Base-by-base conservation (phyloP, 139 green algal species). In the Eudorina sp. region DNA sequence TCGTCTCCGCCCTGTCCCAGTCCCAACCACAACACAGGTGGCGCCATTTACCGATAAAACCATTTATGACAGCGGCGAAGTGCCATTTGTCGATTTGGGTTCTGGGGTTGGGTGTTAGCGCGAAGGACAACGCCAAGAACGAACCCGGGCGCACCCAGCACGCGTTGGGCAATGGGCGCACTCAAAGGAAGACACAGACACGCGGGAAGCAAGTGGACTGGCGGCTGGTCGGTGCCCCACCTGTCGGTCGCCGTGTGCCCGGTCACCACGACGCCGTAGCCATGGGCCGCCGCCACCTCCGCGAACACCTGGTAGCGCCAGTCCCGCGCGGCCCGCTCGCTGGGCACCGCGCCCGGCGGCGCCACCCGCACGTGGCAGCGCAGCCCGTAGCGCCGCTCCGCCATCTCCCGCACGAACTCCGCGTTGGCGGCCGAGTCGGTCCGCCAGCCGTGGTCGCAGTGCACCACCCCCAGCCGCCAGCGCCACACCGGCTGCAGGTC, bases 181-280 rank as follows among this genome's bases (percentile, higher is more conserved):
- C n/a, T n/a, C n/a, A n/a, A n/a, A n/a, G n/a, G n/a, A n/a, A n/a
- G n/a, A n/a, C n/a, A n/a, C n/a, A n/a, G n/a, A n/a, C n/a, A n/a
- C n/a, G n/a, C n/a, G n/a, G n/a, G n/a, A n/a, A n/a, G n/a, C n/a
- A n/a, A n/a, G n/a, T n/a, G n/a, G n/a, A n/a, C n/a, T n/a, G n/a
- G n/a, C n/a, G n/a, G n/a, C n/a, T n/a, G n/a, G n/a, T n/a, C n/a
- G n/a, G n/a, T n/a, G n/a, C n/a, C n/a, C 45, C 78, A 85, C 78
- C 78, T 88, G 75, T 94, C 92, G 11, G 73, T 93, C 4, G 88
- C 88, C n/a, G 92, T 94, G 89, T 94, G 92, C 19, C 79, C 90
- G 14, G 86, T 91, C 25, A 85, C 74, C 43, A 90, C 64, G 5
- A 64, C 25, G 21, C 55, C 70, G 79, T 84, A 93, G 31, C 88